phyloP scores from a whole-genome alignment of 129 eudicot species.

The Pseudognaphalium luteoalbum region DNA sequence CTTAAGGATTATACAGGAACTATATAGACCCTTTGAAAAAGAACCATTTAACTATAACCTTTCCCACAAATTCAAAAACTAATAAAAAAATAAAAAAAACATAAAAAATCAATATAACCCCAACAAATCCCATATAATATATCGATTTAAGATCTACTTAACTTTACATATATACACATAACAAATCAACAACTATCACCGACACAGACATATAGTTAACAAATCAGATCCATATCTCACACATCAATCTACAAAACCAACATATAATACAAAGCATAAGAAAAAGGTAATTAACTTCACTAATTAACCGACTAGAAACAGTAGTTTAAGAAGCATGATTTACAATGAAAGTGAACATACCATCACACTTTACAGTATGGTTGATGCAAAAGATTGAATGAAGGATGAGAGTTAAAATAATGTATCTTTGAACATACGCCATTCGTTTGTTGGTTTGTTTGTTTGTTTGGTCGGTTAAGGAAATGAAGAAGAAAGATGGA shows the following conservation, averaged over 20 bases:
- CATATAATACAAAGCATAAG: not conserved
- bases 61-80: too few relatives aligned
- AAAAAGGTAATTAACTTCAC: too few relatives aligned
- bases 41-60: not conserved
- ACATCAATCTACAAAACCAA: slow-evolving; percentile 1
- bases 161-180: too few relatives aligned
- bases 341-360: slow-evolving; percentile 28
- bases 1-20: not conserved
- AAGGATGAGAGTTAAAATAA: slow-evolving; percentile 50
- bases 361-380: slow-evolving; percentile 53
- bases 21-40: not conserved
- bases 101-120: too few relatives aligned
- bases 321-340: too few relatives aligned
- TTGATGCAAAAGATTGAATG: slow-evolving; percentile 43
- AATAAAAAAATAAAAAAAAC: too few relatives aligned
- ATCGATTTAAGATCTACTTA: too few relatives aligned
- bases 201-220: not conserved
- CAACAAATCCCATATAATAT: too few relatives aligned
- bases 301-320: too few relatives aligned
- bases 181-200: not conserved
- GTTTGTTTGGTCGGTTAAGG: slow-evolving; percentile 2
- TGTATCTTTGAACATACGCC: slow-evolving; percentile 45
- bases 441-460: slow-evolving; percentile 21
- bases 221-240: slow-evolving; percentile 30
- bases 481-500: not conserved